Conservation (phyloP, 2,329 filamentous ascomycete genomes). For the Ophiostoma perfectum region DNA sequence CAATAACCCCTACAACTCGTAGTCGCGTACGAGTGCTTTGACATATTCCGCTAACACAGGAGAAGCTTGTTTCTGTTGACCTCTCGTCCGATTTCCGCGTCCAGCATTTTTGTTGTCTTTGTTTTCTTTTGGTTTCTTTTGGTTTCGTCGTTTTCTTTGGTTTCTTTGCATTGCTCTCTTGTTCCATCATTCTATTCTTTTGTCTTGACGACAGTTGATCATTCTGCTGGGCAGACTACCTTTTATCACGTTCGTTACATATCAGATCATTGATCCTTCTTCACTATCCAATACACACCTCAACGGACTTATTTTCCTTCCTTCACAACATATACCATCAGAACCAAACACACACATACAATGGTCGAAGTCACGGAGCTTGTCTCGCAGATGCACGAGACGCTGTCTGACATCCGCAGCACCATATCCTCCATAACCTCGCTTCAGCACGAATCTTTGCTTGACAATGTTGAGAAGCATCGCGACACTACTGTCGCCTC, state of each 20-base stretch:
- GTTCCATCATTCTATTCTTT: neutral
- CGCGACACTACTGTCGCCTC: conserved; percentile 35
- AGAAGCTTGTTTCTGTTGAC: neutral
- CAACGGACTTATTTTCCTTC: neutral
- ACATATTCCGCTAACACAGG: too few relatives aligned
- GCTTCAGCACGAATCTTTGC: conserved; percentile 34
- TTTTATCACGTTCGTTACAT: neutral
- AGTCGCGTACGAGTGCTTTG: too few relatives aligned
- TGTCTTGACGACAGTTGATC: conserved; percentile 3
- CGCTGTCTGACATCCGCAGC: conserved; percentile 37
- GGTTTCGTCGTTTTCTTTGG: neutral
- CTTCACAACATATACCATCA: neutral
- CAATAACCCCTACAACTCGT: neutral
- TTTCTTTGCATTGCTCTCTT: neutral
- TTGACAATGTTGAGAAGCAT: conserved; percentile 38
- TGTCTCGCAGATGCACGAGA: conserved; percentile 41
- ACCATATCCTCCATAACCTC: conserved; percentile 36
- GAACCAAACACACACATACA: neutral
- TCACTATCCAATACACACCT: neutral
- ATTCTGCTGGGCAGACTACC: neutral
- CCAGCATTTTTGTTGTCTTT: neutral
- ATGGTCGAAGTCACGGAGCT: conserved; percentile 37
- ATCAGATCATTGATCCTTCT: neutral
- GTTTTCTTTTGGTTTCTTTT: neutral
- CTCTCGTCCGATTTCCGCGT: neutral